phyloP scores from a whole-genome alignment of 805 yeast genomes.

The Blastobotrys chiropterorum region DNA sequence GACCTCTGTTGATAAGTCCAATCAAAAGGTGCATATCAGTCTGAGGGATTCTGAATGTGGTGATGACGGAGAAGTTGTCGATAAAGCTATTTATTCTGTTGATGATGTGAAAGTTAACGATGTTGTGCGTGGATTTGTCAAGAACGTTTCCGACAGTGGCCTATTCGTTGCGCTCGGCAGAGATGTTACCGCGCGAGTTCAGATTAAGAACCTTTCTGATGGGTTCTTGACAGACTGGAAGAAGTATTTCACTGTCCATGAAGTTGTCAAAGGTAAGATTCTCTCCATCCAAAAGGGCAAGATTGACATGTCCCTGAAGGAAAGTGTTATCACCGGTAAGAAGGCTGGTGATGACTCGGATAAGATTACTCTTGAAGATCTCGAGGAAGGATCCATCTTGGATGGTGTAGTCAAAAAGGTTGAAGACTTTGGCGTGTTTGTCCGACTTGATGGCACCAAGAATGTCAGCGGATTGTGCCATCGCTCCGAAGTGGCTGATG shows the following conservation, averaged over 20 bases:
- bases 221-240: constrained; percentile 84
- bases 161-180: constrained; percentile 72
- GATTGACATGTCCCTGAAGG: constrained; percentile 72
- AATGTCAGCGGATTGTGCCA: constrained; percentile 85
- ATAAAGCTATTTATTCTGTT: constrained; percentile 42
- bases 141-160: constrained; percentile 65
- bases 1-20: constrained; percentile 39
- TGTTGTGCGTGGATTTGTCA: constrained; percentile 75
- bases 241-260: constrained; percentile 61
- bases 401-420: constrained; percentile 76
- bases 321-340: constrained; percentile 53
- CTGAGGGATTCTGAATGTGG: constrained; percentile 40
- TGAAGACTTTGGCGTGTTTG: constrained; percentile 88
- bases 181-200: constrained; percentile 67
- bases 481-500: constrained; percentile 68
- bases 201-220: constrained; percentile 77
- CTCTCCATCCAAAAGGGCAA: constrained; percentile 45
- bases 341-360: constrained; percentile 17
- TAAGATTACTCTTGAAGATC: constrained; percentile 54
- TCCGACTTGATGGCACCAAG: constrained; percentile 67
- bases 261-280: constrained; percentile 69
- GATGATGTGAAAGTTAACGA: constrained; percentile 61
- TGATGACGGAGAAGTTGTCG: constrained; percentile 42
- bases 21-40: constrained; percentile 55
- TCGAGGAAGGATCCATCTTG: constrained; percentile 60